Base-by-base conservation (phyloP, 352 stramenopile species). In the Phytophthora capsici region DNA sequence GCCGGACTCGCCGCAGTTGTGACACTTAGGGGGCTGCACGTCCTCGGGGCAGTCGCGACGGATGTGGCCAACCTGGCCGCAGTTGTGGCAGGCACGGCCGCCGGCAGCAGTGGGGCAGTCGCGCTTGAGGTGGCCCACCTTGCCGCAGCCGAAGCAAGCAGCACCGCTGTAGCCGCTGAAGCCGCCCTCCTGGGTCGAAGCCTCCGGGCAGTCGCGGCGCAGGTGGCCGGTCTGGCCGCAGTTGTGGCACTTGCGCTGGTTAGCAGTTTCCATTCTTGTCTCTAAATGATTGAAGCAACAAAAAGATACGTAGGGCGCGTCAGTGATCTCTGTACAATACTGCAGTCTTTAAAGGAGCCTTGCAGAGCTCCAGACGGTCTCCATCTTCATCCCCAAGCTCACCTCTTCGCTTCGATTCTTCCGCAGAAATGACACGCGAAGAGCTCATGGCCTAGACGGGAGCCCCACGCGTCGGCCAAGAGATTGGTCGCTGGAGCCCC, bases 81-180 rank as follows among this genome's bases (percentile, higher is more conserved):
- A 94, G 77, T 93, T 93, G 77, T 94, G 86, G 82, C 86, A 94
- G 44, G 82, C 75, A 43, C 86, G 86, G 61, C 73, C 79, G 56
- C 71, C 69, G 20, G 63, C 28, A 25, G 43, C 66, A 12, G 68
- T 81, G 38, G 86, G 83, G 79, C 86, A 94, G 69, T 94, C 84
- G 46, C 86, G 86, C 82, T 92, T 94, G 49, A 94, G 54, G 79
- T 94, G 86, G 48, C 86, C 86, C 13, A 65, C 59, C 78, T 94
- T 92, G 73, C 84, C 84, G 71, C 86, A 94, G 67, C 71, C 74
- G 62, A 91, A 94, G 76, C 86, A 94, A 7, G 80, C 71, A 14
- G 68, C 78, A 36, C 70, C 76, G 50, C 59, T 66, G 60, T 66
- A 80, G 49, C 62, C 65, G 43, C 75, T 64, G 47, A 63, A 73